Evolutionary conservation across 345 rosid species (phyloP), one percentile per base, ranked within the genome.

Genomic region (Kandelia obovata): DNA sequence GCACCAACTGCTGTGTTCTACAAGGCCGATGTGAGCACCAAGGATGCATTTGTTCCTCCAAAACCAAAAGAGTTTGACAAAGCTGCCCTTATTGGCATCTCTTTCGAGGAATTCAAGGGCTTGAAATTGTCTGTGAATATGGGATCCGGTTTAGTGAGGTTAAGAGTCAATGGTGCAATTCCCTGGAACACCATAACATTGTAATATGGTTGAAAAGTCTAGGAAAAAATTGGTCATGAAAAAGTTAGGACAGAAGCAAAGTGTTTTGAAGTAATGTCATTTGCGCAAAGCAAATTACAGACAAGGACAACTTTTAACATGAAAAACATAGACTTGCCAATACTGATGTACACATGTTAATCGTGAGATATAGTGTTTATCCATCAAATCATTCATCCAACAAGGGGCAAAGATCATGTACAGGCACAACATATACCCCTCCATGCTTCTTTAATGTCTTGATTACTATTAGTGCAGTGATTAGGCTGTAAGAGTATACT

Each of bases 51-150:
- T 39, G 98, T 89, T 69, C 98, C 99, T 67, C 99, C 96, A 71
- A 92, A 95, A 68, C 92, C 99, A 67, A 95, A 95, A 51, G 96
- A 92, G 74, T 90, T 88, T 7, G 96, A 92, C 86, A 95, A 68
- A n/a, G 94, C 89, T 15, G 86, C 91, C 71, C 77, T 71, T 72
- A 92, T 28, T 7, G 57, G 78, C 96, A 92, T 86, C 85, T 90
- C 79, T 67, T 82, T 87, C 0, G 97, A 88, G 68, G 81, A 69
- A 39, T 81, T 82, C 81, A 89, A 82, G 39, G 97, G 99, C 79
- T 74, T 77, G 79, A 90, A 95, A 28, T 51, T 64, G 26, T 80
- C 78, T 31, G 74, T 78, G 68, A 95, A 90, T 59, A 89, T 71
- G 19, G 96, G 97, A 78, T 95, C 99, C 16, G 94, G 96, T 80